A percentile compares a stretch with the other conserved stretches of the same genome.
These are phyloP conservation scores for Nemania serpens DNA, from an alignment of 2,329 filamentous ascomycete species.

Conservation along the genomic window DNA sequence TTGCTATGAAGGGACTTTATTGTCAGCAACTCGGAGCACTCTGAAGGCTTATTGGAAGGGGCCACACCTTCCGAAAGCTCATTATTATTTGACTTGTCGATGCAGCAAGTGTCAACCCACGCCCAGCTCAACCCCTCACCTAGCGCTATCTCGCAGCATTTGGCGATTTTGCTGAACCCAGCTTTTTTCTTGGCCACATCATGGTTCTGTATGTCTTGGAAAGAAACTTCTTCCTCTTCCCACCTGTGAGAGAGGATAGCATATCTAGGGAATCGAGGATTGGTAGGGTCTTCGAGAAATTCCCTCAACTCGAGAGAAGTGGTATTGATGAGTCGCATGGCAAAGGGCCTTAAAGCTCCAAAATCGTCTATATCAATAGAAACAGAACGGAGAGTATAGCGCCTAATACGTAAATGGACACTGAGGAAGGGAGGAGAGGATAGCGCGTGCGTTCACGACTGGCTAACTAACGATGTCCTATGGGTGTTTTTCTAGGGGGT, in stretches of 20 bases:
- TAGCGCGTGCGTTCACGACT: background rate
- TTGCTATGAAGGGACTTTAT: background rate
- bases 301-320: conserved; percentile 1
- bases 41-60: background rate
- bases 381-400: too few relatives aligned
- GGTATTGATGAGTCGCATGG: conserved; percentile 22
- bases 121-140: conserved; percentile 32
- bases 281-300: conserved; percentile 10
- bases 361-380: too few relatives aligned
- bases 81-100: conserved; percentile 13
- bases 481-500: background rate
- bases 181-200: conserved; percentile 17
- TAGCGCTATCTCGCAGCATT: conserved; percentile 28
- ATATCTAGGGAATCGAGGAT: conserved; percentile 23
- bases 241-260: conserved; percentile 37
- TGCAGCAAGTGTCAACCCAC: conserved; percentile 34
- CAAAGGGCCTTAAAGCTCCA: background rate
- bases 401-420: background rate
- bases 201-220: conserved; percentile 21
- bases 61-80: conserved; percentile 17
- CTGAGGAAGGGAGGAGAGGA: background rate
- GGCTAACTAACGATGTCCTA: background rate
- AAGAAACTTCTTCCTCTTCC: conserved; percentile 29
- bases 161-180: conserved; percentile 31
- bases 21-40: too few relatives aligned